These are phyloP conservation scores for Papiliotrema terrestris DNA, from an alignment of 1,284 basidiomycete species.

Conservation along the genomic window DNA sequence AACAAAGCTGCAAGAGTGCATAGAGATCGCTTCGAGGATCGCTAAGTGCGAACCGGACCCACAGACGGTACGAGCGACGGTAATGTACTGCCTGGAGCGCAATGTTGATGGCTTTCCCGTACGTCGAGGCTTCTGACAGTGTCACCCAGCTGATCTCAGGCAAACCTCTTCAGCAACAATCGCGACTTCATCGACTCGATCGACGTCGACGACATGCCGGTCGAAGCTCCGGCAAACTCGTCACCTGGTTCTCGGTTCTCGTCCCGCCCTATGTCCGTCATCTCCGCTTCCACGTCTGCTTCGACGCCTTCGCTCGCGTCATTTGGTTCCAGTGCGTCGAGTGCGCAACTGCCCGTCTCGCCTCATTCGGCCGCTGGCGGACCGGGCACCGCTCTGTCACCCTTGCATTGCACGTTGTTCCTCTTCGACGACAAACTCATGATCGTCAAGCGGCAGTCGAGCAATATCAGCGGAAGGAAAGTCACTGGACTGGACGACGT, in stretches of 20 bases:
- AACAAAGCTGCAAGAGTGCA: slow-evolving; percentile 77
- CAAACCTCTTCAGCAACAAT: slow-evolving; percentile 76
- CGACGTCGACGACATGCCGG: slow-evolving; percentile 80
- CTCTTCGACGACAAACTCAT: slow-evolving; percentile 93
- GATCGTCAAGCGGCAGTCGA: slow-evolving; percentile 79
- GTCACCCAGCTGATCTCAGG: slow-evolving; percentile 41
- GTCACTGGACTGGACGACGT: slow-evolving; percentile 83
- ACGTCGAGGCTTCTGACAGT: slow-evolving; percentile 16
- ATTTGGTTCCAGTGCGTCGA: slow-evolving; percentile 18
- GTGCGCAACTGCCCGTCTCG: slow-evolving; percentile 53
- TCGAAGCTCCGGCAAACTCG: slow-evolving; percentile 49
- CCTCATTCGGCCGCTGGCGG: slow-evolving; percentile 4
- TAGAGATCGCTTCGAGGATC: slow-evolving; percentile 82
- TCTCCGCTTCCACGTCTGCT: slow-evolving; percentile 25
- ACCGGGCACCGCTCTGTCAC: neutral
- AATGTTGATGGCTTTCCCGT: slow-evolving; percentile 86
- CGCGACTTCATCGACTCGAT: slow-evolving; percentile 88
- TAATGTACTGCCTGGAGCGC: slow-evolving; percentile 79
- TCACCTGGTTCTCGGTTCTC: slow-evolving; percentile 17
- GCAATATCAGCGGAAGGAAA: slow-evolving; percentile 67
- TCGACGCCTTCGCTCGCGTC: slow-evolving; percentile 50
- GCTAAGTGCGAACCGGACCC: slow-evolving; percentile 90
- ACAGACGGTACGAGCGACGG: slow-evolving; percentile 80
- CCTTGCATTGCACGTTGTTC: slow-evolving; percentile 82
- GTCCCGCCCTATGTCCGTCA: slow-evolving; percentile 19